Base-by-base conservation (phyloP, 495 filamentous ascomycete species). In the Podospora pseudopauciseta region DNA sequence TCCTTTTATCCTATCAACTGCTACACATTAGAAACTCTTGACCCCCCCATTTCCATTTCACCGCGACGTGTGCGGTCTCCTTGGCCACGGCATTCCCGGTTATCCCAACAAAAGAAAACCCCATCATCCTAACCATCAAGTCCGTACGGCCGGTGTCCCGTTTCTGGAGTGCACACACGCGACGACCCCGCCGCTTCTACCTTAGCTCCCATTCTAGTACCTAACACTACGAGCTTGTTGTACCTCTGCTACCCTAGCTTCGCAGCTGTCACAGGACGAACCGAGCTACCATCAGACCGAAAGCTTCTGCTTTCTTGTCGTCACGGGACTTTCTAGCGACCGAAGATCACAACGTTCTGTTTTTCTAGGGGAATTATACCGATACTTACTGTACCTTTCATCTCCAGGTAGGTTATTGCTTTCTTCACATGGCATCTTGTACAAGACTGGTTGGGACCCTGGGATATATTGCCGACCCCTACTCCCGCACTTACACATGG, bases 51-150 rank as follows among this genome's bases (percentile, higher is more conserved):
- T 23, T 55, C 49, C 49, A 20, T 65, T 53, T 5, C 49, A 23
- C 49, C 39, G 39, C 23, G 39, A 23, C 30, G 30, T 18, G 9
- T 49, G 4, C 4, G 30, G 30, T 32, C 30, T 7, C 30, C 30
- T 49, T 49, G 9, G 18, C 60, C 26, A 62, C 67, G 56, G 67
- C 67, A 65, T 49, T 59, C 16, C 54, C 62, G 61, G 67, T 61
- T 65, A 68, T 34, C 67, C 44, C 27, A 23, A 59, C 56, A 20
- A 59, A 20, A 9, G 9, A 11, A 6, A 58, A n/a, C 56, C 26
- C 18, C 30, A 32, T 32, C 18, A 7, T 18, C 20, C n/a, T 4
- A 39, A 63, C 9, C n/a, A 55, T 2, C 56, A n/a, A 39, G 53
- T 61, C 66, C 66, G 19, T 34, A 56, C 30, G 61, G 34, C 69